Conservation (phyloP, 768 basidiomycete species). For the Auricularia sp. region DNA sequence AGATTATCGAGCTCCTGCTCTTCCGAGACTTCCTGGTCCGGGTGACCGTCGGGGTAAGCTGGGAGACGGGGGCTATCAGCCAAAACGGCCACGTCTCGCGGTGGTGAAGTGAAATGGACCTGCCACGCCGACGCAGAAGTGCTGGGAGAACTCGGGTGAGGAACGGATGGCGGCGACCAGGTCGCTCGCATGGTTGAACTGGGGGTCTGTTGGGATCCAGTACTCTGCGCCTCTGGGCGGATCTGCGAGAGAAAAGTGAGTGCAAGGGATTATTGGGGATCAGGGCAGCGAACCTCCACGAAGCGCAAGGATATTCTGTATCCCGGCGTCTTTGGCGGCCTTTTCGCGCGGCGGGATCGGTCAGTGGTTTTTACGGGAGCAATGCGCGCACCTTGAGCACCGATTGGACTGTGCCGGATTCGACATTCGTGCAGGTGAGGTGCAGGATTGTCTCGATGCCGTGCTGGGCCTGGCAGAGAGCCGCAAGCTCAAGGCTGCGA, state of each 20-base stretch:
- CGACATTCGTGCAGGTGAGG: conserved; percentile 96
- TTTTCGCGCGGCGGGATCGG: conserved; percentile 10
- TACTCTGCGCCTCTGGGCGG: conserved; percentile 90
- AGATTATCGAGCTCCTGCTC: conserved; percentile 59
- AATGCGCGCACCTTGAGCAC: conserved; percentile 57
- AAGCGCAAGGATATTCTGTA: conserved; percentile 84
- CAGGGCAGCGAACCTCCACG: conserved; percentile 58
- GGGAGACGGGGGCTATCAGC: not conserved
- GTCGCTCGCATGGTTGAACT: conserved; percentile 77
- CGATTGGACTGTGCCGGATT: conserved; percentile 74
- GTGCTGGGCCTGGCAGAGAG: conserved; percentile 59
- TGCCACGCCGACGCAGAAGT: conserved; percentile 93
- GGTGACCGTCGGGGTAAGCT: conserved; percentile 90
- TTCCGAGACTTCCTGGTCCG: conserved; percentile 47
- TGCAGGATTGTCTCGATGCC: conserved; percentile 84
- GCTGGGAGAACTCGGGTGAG: conserved; percentile 61
- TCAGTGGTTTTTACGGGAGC: conserved; percentile 1
- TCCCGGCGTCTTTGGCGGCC: conserved; percentile 72
- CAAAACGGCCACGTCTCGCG: not conserved
- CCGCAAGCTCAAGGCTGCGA: conserved; percentile 77
- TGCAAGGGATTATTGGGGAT: not conserved
- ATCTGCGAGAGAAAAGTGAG: conserved; percentile 38
- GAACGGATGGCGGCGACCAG: conserved; percentile 86
- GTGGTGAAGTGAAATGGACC: conserved; percentile 32
- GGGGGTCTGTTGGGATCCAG: conserved; percentile 77